Evolutionary conservation across 352 stramenopile species (phyloP).

Genomic region (Pythium dissotocum): DNA sequence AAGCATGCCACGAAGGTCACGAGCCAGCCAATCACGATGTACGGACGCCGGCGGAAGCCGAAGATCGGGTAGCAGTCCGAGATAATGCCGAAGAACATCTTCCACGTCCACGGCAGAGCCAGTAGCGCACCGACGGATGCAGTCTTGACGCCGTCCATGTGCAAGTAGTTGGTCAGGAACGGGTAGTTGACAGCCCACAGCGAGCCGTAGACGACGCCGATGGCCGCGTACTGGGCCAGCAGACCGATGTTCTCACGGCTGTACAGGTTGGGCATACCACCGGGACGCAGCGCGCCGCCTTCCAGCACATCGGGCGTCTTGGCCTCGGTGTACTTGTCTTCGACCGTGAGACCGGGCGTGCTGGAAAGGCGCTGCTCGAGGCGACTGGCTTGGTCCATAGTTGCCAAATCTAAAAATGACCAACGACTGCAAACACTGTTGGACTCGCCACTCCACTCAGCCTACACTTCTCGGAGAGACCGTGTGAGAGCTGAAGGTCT

Average conservation of each 20-base stretch:
- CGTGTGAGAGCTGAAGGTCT: too few relatives aligned
- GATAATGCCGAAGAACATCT: constrained; percentile 79
- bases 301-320: constrained; percentile 39
- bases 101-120: constrained; percentile 54
- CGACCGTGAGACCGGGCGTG: constrained; percentile 13
- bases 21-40: constrained; percentile 77
- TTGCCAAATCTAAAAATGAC: neutral
- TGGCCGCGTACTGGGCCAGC: constrained; percentile 33
- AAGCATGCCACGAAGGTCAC: constrained; percentile 13
- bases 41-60: constrained; percentile 77
- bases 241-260: constrained; percentile 33
- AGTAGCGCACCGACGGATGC: constrained; percentile 35
- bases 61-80: constrained; percentile 86
- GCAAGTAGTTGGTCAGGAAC: constrained; percentile 44
- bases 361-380: constrained; percentile 38
- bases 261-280: constrained; percentile 37
- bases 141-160: constrained; percentile 32
- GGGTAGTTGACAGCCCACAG: constrained; percentile 33
- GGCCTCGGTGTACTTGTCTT: constrained; percentile 24
- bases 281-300: constrained; percentile 28
- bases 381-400: constrained; percentile 28
- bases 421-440: too few relatives aligned
- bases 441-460: too few relatives aligned
- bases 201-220: constrained; percentile 32
- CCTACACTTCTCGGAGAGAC: too few relatives aligned